Conservation (phyloP, 305 asterid species). For the Petunia hybrid region DNA sequence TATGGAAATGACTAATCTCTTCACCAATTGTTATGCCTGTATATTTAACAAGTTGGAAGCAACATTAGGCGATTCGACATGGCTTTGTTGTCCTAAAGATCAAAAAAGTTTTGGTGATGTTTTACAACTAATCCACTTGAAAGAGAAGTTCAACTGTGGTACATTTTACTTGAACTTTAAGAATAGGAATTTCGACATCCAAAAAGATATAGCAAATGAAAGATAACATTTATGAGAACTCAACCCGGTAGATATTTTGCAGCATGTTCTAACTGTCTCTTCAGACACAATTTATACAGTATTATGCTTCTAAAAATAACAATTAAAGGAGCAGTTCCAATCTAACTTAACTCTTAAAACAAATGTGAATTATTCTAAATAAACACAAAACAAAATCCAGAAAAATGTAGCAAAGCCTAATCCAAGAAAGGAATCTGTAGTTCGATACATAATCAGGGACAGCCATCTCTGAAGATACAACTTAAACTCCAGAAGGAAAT, state of each 20-base stretch:
- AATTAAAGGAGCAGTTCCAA: slow-evolving; percentile 16
- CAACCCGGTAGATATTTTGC: background rate
- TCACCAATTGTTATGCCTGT: too few relatives aligned
- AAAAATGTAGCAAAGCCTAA: slow-evolving; percentile 8
- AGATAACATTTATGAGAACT: slow-evolving; percentile 9
- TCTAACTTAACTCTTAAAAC: slow-evolving; percentile 23
- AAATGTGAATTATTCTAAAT: slow-evolving; percentile 22
- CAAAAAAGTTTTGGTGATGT: too few relatives aligned
- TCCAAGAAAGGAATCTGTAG: background rate
- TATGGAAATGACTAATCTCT: too few relatives aligned
- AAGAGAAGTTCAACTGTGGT: too few relatives aligned
- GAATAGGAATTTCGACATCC: too few relatives aligned
- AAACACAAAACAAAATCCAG: slow-evolving; percentile 26
- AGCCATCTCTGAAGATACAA: background rate
- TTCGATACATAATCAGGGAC: background rate
- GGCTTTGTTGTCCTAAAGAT: too few relatives aligned
- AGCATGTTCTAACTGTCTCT: slow-evolving; percentile 30
- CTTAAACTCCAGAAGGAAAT: background rate
- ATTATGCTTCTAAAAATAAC: background rate
- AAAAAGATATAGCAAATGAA: background rate
- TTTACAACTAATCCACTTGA: too few relatives aligned
- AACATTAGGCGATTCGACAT: too few relatives aligned
- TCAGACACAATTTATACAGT: slow-evolving; percentile 26
- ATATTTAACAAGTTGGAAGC: too few relatives aligned
- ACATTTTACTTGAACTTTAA: too few relatives aligned